Conservation (phyloP, 2,329 filamentous ascomycete genomes). For the Xylaria sp. region DNA sequence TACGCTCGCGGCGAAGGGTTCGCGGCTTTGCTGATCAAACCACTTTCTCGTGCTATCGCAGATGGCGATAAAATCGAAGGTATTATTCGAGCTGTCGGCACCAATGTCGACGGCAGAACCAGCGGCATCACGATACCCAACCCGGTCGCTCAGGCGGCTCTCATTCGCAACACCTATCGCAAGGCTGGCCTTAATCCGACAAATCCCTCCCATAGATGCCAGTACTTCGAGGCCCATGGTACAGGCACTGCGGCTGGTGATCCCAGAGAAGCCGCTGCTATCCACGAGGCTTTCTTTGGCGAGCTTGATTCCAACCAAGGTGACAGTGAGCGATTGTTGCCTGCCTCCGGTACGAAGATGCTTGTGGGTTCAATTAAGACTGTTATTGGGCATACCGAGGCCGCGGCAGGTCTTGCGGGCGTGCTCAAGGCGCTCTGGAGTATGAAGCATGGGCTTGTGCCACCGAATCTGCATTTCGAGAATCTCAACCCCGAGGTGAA, state of each 20-base stretch:
- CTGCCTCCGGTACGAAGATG: constrained; percentile 40
- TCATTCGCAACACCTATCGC: constrained; percentile 60
- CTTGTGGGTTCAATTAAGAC: constrained; percentile 59
- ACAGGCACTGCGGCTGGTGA: constrained; percentile 55
- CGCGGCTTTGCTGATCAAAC: constrained; percentile 63
- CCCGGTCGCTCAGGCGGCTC: constrained; percentile 54
- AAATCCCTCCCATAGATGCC: constrained; percentile 52
- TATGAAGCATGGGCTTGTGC: constrained; percentile 55
- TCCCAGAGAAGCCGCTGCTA: constrained; percentile 57
- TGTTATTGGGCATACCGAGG: constrained; percentile 62
- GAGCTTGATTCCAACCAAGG: not conserved
- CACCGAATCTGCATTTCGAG: constrained; percentile 58
- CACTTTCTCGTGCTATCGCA: constrained; percentile 59
- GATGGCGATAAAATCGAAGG: constrained; percentile 61
- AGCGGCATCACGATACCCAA: constrained; percentile 67
- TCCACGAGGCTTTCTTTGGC: constrained; percentile 56
- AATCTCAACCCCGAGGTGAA: constrained; percentile 55
- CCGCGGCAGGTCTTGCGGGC: constrained; percentile 61
- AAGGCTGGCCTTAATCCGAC: constrained; percentile 55
- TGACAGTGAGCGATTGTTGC: constrained; percentile 10
- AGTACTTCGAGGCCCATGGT: constrained; percentile 62
- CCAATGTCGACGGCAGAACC: constrained; percentile 63
- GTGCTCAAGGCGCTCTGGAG: constrained; percentile 58
- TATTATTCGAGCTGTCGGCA: constrained; percentile 60
- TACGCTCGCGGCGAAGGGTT: constrained; percentile 69